Percentiles rank a stretch among this genome's conserved stretches.
Evolutionary conservation across 169 alveolate species (phyloP).

Genomic region (Haemoproteus tartakovskyi): DNA sequence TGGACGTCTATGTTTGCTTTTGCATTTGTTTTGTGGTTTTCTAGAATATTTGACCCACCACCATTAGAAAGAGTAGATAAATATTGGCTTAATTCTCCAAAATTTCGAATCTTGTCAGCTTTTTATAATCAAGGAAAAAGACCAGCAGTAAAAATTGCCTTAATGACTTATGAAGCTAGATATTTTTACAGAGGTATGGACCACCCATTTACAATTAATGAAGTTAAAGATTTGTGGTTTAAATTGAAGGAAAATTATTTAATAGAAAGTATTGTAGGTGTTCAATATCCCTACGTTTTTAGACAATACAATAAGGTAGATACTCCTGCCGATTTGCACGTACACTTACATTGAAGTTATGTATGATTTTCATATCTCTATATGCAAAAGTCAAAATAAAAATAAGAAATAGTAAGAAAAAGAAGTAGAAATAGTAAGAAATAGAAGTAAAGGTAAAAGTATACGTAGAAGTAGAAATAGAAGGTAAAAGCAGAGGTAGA

Average conservation of each 20-base stretch:
- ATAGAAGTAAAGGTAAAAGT: too few species aligned
- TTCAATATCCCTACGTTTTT: slow-evolving; percentile 87
- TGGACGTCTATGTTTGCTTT: slow-evolving; percentile 87
- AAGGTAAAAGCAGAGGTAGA: too few species aligned
- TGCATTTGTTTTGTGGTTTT: slow-evolving; percentile 81
- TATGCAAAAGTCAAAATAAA: too few species aligned
- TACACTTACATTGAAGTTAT: slow-evolving; percentile 68
- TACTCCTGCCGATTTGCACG: slow-evolving; percentile 77
- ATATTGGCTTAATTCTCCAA: slow-evolving; percentile 85
- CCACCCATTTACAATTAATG: slow-evolving; percentile 86
- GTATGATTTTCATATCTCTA: not conserved
- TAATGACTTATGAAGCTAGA: slow-evolving; percentile 83
- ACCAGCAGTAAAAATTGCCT: slow-evolving; percentile 82
- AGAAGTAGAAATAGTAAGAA: too few species aligned
- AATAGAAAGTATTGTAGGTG: slow-evolving; percentile 81
- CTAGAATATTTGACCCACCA: slow-evolving; percentile 83
- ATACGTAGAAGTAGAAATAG: too few species aligned
- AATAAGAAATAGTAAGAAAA: too few species aligned
- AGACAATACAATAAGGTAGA: slow-evolving; percentile 79
- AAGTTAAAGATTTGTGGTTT: slow-evolving; percentile 82
- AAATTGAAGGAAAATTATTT: slow-evolving; percentile 82
- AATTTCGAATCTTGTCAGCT: slow-evolving; percentile 84
- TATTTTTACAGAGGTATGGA: slow-evolving; percentile 85
- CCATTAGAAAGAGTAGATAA: slow-evolving; percentile 84
- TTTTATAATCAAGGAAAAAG: slow-evolving; percentile 85